Evolutionary conservation across 305 asterid genomes (phyloP).

Genomic region (Fraxinus xanthoxyloides): DNA sequence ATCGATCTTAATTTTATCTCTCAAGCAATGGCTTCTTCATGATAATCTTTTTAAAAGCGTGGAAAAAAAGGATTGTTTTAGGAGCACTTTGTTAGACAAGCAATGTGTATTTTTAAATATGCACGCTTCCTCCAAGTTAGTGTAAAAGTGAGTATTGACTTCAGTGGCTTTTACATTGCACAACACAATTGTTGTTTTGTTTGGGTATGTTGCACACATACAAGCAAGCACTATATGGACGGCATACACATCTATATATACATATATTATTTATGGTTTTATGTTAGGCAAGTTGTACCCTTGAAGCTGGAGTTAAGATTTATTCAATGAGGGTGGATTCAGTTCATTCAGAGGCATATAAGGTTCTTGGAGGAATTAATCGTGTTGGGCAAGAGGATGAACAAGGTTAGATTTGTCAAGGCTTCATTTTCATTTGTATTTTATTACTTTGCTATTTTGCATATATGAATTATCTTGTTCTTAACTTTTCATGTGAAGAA

Average conservation of each 20-base stretch:
- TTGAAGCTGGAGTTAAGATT: slow-evolving; percentile 98
- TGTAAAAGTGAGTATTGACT: neutral
- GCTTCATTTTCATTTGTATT: neutral
- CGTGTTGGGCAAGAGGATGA: slow-evolving; percentile 85
- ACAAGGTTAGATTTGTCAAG: slow-evolving; percentile 48
- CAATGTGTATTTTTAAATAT: neutral
- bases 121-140: neutral
- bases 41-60: neutral
- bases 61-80: neutral
- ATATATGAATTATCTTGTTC: neutral
- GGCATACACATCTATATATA: neutral
- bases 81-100: too few relatives aligned
- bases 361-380: slow-evolving; percentile 97
- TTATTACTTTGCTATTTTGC: neutral
- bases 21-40: neutral
- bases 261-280: slow-evolving; percentile 3
- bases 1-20: neutral
- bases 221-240: neutral
- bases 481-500: neutral
- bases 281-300: slow-evolving; percentile 94
- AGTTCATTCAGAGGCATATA: slow-evolving; percentile 91
- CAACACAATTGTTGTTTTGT: neutral
- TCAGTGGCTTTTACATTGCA: neutral
- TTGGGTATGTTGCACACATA: neutral
- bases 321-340: slow-evolving; percentile 98